A percentile compares a stretch with the other conserved stretches of the same genome.
phyloP scores from a whole-genome alignment of 2,329 filamentous ascomycete species.

The Cytospora piceicola region DNA sequence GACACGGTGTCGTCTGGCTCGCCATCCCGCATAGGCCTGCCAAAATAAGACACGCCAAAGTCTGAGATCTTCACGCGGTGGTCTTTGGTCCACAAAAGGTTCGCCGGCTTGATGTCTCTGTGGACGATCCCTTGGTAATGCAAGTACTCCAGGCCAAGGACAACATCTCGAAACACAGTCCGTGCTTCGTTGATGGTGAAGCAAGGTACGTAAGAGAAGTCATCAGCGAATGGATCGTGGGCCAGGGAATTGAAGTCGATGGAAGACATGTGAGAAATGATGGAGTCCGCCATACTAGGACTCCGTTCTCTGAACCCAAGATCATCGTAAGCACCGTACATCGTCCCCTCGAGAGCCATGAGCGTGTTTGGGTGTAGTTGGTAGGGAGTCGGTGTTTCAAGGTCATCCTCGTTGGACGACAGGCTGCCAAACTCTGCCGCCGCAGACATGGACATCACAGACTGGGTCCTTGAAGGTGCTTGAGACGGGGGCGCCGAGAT shows the following conservation, averaged over 20 bases:
- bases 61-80: conserved; percentile 96
- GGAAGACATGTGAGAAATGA: conserved; percentile 71
- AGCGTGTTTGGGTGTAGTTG: conserved; percentile 57
- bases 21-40: conserved; percentile 81
- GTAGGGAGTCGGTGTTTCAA: conserved; percentile 57
- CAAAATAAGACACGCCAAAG: conserved; percentile 97
- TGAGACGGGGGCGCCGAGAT: conserved; percentile 49
- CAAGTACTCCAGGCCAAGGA: conserved; percentile 90
- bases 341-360: conserved; percentile 72
- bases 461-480: conserved; percentile 53
- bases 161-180: conserved; percentile 86
- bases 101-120: conserved; percentile 85
- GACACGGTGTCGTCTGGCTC: conserved; percentile 75
- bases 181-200: conserved; percentile 85
- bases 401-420: conserved; percentile 53
- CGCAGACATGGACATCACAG: conserved; percentile 47
- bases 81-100: conserved; percentile 83
- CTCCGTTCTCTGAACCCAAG: conserved; percentile 66
- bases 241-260: conserved; percentile 60
- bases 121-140: conserved; percentile 86
- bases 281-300: conserved; percentile 80
- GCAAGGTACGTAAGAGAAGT: conserved; percentile 91
- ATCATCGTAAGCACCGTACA: conserved; percentile 75
- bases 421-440: conserved; percentile 41
- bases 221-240: conserved; percentile 76